Conservation (phyloP, 345 rosid genomes). For the Ricinus communis region DNA sequence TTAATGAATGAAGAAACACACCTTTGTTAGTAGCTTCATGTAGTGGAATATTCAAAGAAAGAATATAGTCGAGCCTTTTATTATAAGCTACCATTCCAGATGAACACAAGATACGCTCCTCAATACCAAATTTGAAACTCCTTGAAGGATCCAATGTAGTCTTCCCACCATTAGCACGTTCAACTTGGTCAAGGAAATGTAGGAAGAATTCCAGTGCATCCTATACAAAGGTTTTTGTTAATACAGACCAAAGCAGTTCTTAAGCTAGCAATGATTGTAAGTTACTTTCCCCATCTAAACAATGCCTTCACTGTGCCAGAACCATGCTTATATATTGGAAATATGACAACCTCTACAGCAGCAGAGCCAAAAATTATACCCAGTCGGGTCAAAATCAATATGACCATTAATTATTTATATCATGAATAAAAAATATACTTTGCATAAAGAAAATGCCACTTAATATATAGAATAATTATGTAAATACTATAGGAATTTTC, state of each 20-base stretch:
- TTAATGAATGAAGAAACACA: slow-evolving; percentile 18
- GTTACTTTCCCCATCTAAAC: no score
- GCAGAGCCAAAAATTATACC: no score
- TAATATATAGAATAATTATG: no score
- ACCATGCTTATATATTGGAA: no score
- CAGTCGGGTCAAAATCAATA: no score
- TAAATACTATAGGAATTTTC: no score
- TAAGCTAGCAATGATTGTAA: no score
- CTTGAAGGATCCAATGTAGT: slow-evolving; percentile 76
- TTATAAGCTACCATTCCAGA: slow-evolving; percentile 92
- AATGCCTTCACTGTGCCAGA: no score
- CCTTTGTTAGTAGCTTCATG: slow-evolving; percentile 90
- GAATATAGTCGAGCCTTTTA: slow-evolving; percentile 86
- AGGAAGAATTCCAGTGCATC: slow-evolving; percentile 97
- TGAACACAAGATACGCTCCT: slow-evolving; percentile 82
- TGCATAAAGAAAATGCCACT: no score
- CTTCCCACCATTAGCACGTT: slow-evolving; percentile 60
- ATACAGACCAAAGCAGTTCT: not conserved
- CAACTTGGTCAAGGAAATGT: slow-evolving; percentile 91
- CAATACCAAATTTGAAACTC: slow-evolving; percentile 96
- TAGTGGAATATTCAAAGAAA: slow-evolving; percentile 89
- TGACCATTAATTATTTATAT: no score
- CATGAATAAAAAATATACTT: no score
- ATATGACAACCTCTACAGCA: no score
- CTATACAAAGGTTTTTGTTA: slow-evolving; percentile 37